phyloP scores from a whole-genome alignment of 1,139 yeast genomes.

The Groenewaldozyma auringiensis region DNA sequence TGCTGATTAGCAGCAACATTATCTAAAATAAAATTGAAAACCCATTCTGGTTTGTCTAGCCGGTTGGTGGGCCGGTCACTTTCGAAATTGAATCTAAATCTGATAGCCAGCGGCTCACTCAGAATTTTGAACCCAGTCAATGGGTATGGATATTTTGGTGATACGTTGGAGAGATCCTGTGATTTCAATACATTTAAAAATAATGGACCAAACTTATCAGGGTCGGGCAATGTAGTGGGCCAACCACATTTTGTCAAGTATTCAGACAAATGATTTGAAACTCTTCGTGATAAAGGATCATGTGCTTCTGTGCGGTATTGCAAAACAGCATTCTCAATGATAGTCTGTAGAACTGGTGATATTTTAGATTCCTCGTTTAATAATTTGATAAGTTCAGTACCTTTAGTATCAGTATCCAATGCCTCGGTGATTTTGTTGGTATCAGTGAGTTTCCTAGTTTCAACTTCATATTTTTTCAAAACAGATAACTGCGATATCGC shows the following conservation, averaged over 20 bases:
- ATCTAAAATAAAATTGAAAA: constrained; percentile 48
- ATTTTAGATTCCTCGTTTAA: background rate
- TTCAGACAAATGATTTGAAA: constrained; percentile 10
- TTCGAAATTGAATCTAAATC: constrained; percentile 73
- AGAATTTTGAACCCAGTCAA: constrained; percentile 56
- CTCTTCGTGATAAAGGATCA: constrained; percentile 9
- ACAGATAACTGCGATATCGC: constrained; percentile 1
- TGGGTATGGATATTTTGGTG: constrained; percentile 39
- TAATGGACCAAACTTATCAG: constrained; percentile 9
- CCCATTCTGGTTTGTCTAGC: constrained; percentile 74
- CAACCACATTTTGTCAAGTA: constrained; percentile 17
- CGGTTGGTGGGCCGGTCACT: constrained; percentile 54
- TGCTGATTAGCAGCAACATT: constrained; percentile 42
- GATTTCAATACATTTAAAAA: constrained; percentile 14
- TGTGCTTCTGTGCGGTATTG: constrained; percentile 9
- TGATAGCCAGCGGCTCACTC: constrained; percentile 47
- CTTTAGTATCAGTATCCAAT: background rate
- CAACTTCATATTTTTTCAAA: constrained; percentile 4
- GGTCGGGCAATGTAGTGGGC: constrained; percentile 20
- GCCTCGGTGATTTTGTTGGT: background rate
- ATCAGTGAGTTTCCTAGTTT: background rate
- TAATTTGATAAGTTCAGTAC: background rate
- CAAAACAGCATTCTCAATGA: constrained; percentile 12
- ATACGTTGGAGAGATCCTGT: constrained; percentile 8
- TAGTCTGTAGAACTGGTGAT: background rate